Conservation (phyloP, 2,329 filamentous ascomycete genomes). For the Pyrenophora tritici-repentis region DNA sequence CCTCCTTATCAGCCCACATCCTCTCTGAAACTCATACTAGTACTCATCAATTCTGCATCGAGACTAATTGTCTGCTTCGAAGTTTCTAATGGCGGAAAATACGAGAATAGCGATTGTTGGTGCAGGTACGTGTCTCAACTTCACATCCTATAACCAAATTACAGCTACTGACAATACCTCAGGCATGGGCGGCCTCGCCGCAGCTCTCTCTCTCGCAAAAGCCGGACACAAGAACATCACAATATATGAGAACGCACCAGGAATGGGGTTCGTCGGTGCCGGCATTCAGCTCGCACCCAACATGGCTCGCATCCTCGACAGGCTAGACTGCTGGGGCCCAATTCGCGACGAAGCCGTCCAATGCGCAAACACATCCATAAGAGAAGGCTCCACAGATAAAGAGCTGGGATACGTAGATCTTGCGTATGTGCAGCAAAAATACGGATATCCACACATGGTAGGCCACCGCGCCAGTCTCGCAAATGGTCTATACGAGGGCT, state of each 20-base stretch:
- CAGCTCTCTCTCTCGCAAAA: slow-evolving; percentile 73
- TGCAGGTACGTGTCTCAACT: slow-evolving; percentile 28
- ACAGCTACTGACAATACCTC: slow-evolving; percentile 13
- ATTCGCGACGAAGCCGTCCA: slow-evolving; percentile 74
- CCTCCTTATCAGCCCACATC: too few relatives aligned
- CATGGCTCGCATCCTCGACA: slow-evolving; percentile 75
- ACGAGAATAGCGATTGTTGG: slow-evolving; percentile 42
- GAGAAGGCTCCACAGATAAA: slow-evolving; percentile 69
- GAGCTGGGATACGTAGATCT: slow-evolving; percentile 75
- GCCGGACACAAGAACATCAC: slow-evolving; percentile 75
- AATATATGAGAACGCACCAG: slow-evolving; percentile 74
- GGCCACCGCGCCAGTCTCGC: slow-evolving; percentile 77
- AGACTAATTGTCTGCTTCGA: not conserved
- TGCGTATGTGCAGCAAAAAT: slow-evolving; percentile 67
- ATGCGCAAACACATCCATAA: slow-evolving; percentile 72
- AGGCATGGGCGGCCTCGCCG: slow-evolving; percentile 80
- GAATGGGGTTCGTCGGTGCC: slow-evolving; percentile 80
- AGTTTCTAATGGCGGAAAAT: slow-evolving; percentile 33
- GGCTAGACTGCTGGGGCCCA: slow-evolving; percentile 71
- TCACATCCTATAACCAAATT: not conserved
- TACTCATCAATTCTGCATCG: not conserved
- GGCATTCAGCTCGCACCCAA: slow-evolving; percentile 86
- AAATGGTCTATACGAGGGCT: slow-evolving; percentile 71
- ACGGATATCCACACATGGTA: slow-evolving; percentile 78
- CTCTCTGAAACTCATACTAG: too few relatives aligned